Evolutionary conservation across 148 eudicot genomes (phyloP).

Genomic region (Amaranthus palmeri): DNA sequence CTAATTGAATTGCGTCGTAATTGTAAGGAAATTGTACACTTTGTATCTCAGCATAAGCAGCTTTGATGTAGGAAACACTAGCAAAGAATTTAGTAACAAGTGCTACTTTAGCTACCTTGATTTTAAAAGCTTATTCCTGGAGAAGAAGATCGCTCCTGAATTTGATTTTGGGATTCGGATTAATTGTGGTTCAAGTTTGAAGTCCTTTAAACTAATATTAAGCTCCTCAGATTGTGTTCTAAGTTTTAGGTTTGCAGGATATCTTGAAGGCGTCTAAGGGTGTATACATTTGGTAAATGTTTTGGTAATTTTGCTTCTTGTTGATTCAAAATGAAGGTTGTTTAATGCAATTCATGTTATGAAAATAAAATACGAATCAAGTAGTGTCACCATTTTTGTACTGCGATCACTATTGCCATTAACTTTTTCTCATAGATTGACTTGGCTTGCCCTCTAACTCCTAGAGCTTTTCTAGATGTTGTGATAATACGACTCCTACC

Average conservation of each 20-base stretch:
- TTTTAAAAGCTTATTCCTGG: slow-evolving; percentile 6
- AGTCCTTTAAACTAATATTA: slow-evolving; percentile 24
- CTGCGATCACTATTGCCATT: too few relatives aligned
- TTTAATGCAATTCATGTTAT: slow-evolving; percentile 49
- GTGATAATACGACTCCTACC: too few relatives aligned
- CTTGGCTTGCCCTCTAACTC: too few relatives aligned
- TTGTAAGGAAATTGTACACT: slow-evolving; percentile 75
- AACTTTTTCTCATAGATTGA: too few relatives aligned
- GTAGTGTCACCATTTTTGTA: too few relatives aligned
- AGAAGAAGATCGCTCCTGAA: slow-evolving; percentile 10
- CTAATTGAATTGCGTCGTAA: slow-evolving; percentile 46
- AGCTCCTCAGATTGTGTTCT: slow-evolving; percentile 33
- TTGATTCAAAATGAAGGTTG: slow-evolving; percentile 39
- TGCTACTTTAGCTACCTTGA: slow-evolving; percentile 54
- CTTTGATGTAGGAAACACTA: slow-evolving; percentile 61
- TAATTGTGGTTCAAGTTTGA: slow-evolving; percentile 18
- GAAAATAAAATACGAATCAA: background rate
- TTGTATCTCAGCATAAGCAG: slow-evolving; percentile 87
- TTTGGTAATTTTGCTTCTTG: slow-evolving; percentile 45
- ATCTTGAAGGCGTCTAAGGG: slow-evolving; percentile 39
- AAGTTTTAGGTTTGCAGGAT: slow-evolving; percentile 22
- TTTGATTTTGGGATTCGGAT: slow-evolving; percentile 14
- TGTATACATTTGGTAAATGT: slow-evolving; percentile 48
- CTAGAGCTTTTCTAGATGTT: too few relatives aligned
- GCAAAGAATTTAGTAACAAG: slow-evolving; percentile 75